phyloP scores from a whole-genome alignment of 2,329 filamentous ascomycete genomes.

The Verticillium tricorpus region DNA sequence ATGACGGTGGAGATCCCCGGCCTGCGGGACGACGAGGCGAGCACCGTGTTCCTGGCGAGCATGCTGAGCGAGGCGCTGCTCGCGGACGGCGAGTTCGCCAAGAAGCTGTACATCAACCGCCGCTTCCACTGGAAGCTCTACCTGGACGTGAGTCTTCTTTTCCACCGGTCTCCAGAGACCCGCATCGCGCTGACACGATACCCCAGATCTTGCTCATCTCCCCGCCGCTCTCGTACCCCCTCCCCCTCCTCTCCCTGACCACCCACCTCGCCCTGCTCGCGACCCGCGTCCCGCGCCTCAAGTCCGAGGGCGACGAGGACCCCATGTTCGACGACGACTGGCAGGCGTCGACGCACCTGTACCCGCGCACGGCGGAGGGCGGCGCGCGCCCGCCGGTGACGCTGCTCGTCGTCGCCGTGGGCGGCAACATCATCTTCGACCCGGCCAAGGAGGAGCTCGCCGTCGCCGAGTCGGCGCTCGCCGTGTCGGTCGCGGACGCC shows the following conservation, averaged over 20 bases:
- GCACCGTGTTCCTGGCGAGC: slow-evolving; percentile 79
- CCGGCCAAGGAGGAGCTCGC: slow-evolving; percentile 87
- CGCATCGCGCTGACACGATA: not conserved
- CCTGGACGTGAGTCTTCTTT: slow-evolving; percentile 67
- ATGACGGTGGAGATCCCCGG: slow-evolving; percentile 90
- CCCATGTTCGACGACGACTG: slow-evolving; percentile 98
- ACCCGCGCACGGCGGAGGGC: slow-evolving; percentile 45
- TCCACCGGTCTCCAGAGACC: not conserved
- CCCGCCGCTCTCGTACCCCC: slow-evolving; percentile 86
- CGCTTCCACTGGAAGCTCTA: slow-evolving; percentile 97
- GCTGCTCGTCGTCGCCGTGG: slow-evolving; percentile 81
- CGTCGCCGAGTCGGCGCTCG: slow-evolving; percentile 84
- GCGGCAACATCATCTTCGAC: slow-evolving; percentile 89
- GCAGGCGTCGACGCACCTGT: slow-evolving; percentile 76
- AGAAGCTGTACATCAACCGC: slow-evolving; percentile 78
- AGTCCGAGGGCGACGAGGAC: slow-evolving; percentile 90
- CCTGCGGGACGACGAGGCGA: slow-evolving; percentile 82
- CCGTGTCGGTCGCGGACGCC: slow-evolving; percentile 68
- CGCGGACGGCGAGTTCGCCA: slow-evolving; percentile 63
- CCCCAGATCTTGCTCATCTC: slow-evolving; percentile 83
- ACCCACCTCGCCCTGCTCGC: slow-evolving; percentile 89
- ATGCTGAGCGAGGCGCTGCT: slow-evolving; percentile 88
- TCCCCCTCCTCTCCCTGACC: slow-evolving; percentile 87
- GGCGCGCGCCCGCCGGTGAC: slow-evolving; percentile 72
- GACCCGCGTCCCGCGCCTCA: slow-evolving; percentile 76